These are phyloP conservation scores for Fusarium solani-melongenae DNA, from an alignment of 2,329 filamentous ascomycete genomes.

Conservation along the genomic window DNA sequence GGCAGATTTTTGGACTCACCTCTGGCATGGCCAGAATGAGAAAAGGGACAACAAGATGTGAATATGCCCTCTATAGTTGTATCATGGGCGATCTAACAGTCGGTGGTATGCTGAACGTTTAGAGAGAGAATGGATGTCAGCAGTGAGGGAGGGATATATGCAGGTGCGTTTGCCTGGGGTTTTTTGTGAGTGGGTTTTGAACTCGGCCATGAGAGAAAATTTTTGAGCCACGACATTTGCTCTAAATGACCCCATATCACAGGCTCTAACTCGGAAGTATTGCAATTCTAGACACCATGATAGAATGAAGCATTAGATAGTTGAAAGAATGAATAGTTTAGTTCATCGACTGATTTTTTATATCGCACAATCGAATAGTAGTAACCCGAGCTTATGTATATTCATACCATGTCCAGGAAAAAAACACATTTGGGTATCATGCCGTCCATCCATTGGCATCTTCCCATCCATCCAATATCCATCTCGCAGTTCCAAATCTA, in stretches of 20 bases:
- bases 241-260: slow-evolving; percentile 20
- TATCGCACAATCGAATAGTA: slow-evolving; percentile 5
- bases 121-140: background rate
- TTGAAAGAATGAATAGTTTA: background rate
- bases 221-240: slow-evolving; percentile 25
- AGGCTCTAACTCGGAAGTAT: background rate
- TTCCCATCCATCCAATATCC: slow-evolving; percentile 20
- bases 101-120: background rate
- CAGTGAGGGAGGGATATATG: background rate
- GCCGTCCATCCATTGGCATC: slow-evolving; percentile 30
- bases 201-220: slow-evolving; percentile 37
- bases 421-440: slow-evolving; percentile 36
- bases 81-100: background rate
- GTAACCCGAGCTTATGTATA: slow-evolving; percentile 21
- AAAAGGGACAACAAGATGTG: background rate
- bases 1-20: slow-evolving; percentile 31
- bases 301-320: background rate
- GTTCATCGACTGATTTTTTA: slow-evolving; percentile 22
- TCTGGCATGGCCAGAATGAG: slow-evolving; percentile 26
- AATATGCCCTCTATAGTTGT: background rate
- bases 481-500: slow-evolving; percentile 16
- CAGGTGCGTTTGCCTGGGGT: slow-evolving; percentile 10
- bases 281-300: background rate
- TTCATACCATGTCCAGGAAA: slow-evolving; percentile 10
- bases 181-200: slow-evolving; percentile 38